phyloP scores from a whole-genome alignment of 116 monocot genomes.

The Phalaenopsis hybrid region DNA sequence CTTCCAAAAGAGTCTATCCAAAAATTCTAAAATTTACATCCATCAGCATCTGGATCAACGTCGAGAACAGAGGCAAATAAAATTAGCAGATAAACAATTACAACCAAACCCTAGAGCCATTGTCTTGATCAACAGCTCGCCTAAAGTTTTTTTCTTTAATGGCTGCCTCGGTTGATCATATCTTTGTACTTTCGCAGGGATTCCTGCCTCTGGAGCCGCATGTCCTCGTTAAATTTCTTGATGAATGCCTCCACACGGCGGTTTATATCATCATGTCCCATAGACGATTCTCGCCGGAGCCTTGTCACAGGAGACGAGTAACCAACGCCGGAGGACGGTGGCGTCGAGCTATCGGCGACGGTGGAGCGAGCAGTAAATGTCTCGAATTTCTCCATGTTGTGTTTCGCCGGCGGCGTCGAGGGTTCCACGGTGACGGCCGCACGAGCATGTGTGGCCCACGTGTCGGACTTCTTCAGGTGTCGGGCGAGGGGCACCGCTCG shows the following conservation, averaged over 20 bases:
- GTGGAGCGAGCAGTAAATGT: constrained; percentile 29
- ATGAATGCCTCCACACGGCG: constrained; percentile 84
- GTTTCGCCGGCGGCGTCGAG: constrained; percentile 15
- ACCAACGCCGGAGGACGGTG: background rate
- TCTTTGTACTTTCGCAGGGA: constrained; percentile 53
- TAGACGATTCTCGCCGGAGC: constrained; percentile 51
- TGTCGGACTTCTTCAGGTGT: constrained; percentile 81
- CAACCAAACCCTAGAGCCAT: too few species aligned
- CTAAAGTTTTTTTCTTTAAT: background rate
- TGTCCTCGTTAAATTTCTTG: constrained; percentile 79
- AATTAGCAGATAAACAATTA: too few species aligned
- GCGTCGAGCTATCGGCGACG: background rate
- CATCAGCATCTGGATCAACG: too few species aligned
- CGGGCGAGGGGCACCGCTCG: constrained; percentile 56
- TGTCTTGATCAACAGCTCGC: too few species aligned
- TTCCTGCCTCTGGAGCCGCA: constrained; percentile 75
- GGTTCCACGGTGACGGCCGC: constrained; percentile 3
- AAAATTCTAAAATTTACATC: too few species aligned
- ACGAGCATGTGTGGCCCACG: constrained; percentile 33
- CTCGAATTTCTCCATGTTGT: constrained; percentile 23
- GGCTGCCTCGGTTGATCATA: constrained; percentile 44
- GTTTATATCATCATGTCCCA: constrained; percentile 81
- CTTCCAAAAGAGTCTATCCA: too few species aligned
- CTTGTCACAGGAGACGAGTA: constrained; percentile 4
- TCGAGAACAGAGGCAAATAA: too few species aligned